Percentiles rank a stretch among this genome's conserved stretches.
Conservation (phyloP, 2,329 filamentous ascomycete genomes). For the Monosporascus sp. region DNA sequence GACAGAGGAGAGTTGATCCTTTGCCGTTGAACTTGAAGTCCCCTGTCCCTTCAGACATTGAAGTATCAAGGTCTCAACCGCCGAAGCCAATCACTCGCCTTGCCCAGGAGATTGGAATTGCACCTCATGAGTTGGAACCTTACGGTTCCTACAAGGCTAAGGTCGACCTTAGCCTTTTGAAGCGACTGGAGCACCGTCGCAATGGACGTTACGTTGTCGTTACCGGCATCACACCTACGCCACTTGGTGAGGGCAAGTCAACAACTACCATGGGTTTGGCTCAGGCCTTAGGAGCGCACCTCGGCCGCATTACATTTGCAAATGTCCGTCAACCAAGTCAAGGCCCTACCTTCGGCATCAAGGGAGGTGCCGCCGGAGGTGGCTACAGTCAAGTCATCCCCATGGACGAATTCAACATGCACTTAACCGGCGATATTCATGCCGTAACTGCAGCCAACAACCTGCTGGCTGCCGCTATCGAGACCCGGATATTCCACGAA, state of each 20-base stretch:
- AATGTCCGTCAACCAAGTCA: conserved; percentile 97
- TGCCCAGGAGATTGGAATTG: conserved; percentile 82
- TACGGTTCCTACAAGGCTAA: conserved; percentile 97
- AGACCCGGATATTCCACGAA: conserved; percentile 98
- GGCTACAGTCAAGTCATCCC: conserved; percentile 99
- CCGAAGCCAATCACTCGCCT: conserved; percentile 88
- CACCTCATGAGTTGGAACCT: conserved; percentile 82
- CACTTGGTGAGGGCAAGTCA: conserved; percentile 94
- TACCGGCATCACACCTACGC: conserved; percentile 93
- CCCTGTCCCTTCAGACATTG: conserved; percentile 94
- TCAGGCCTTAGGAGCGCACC: conserved; percentile 84
- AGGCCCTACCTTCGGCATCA: conserved; percentile 97
- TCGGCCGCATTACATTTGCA: conserved; percentile 84
- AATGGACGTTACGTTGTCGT: conserved; percentile 91
- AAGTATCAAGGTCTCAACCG: conserved; percentile 78
- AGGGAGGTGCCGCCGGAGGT: conserved; percentile 93
- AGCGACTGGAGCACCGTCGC: conserved; percentile 77
- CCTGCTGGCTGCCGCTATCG: conserved; percentile 88
- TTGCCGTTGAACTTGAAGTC: conserved; percentile 73
- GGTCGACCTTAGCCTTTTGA: conserved; percentile 75
- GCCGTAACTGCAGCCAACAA: conserved; percentile 97
- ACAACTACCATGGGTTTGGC: conserved; percentile 95
- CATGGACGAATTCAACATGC: conserved; percentile 99
- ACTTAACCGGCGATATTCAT: conserved; percentile 96
- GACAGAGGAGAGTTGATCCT: conserved; percentile 70